Evolutionary conservation across 345 rosid genomes (phyloP), one percentile per base, ranked within the genome.

Genomic region (Trapa bicornis): DNA sequence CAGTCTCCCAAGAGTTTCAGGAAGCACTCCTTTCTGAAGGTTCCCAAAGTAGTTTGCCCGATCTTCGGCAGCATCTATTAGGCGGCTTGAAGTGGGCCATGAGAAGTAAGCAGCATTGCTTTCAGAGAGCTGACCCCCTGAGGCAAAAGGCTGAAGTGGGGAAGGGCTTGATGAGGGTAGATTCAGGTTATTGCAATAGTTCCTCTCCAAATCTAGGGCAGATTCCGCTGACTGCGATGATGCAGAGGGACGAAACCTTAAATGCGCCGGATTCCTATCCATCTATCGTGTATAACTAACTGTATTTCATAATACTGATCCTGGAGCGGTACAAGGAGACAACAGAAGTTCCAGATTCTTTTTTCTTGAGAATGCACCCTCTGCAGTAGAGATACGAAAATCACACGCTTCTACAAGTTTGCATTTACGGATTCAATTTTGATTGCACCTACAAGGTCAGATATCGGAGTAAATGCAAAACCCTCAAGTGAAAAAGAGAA

Each of bases 21-120:
- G 97, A 8, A 89, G 83, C 74, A 84, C 89, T 37, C 96, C 96
- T 72, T 92, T 93, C 80, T 88, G 98, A 69, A 93, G 90, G 79
- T 93, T 93, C 65, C 83, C 92, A 70, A 93, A 93, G 78, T 93
- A 85, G 85, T 90, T 87, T 32, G 96, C 94, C 69, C 98, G 81
- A 72, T 83, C 94, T 78, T 88, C 97, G 17, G 94, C 98, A 1
- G 96, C 87, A 79, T 87, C 90, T 75, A 69, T 87, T 52, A 93
- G 76, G 65, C 90, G 85, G 71, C 92, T 93, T 56, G 86, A 81
- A 37, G 96, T 78, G 36, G 98, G 97, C 98, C 98, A 93, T 1
- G 91, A 90, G 86, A 93, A 93, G 82, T 87, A 93, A 67, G 97
- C 87, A 69, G 98, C 98, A 71, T 81, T 92, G 65, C 87, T 82